Conservation (phyloP, 1,284 basidiomycete species). For the Schizophyllum commune region DNA sequence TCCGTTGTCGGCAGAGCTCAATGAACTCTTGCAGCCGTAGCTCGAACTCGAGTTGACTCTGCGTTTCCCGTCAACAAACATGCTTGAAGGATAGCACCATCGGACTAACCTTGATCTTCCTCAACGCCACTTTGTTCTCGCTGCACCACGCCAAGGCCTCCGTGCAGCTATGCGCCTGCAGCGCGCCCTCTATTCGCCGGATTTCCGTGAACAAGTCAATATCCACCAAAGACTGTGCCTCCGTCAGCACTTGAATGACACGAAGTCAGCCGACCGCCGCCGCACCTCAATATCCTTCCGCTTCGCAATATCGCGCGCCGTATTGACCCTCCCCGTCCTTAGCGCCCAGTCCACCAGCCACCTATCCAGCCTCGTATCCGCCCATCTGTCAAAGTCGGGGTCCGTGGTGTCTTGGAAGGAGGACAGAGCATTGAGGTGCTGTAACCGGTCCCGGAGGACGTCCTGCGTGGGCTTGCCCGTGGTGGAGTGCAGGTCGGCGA, state of each 20-base stretch:
- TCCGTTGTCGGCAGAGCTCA: conserved; percentile 73
- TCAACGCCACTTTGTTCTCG: conserved; percentile 89
- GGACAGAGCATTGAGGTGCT: conserved; percentile 62
- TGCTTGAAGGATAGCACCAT: conserved; percentile 1
- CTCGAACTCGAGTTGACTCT: conserved; percentile 95
- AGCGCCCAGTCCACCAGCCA: conserved; percentile 93
- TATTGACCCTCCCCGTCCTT: conserved; percentile 62
- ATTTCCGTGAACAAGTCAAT: conserved; percentile 91
- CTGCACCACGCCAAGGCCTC: conserved; percentile 94
- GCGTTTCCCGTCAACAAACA: conserved; percentile 6
- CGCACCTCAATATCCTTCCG: conserved; percentile 67
- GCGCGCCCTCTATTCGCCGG: conserved; percentile 73
- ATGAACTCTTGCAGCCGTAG: conserved; percentile 95
- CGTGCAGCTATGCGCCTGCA: conserved; percentile 69
- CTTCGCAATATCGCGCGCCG: conserved; percentile 60
- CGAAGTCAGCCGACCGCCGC: conserved; percentile 6
- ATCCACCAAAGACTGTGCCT: conserved; percentile 70
- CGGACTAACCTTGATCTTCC: conserved; percentile 75
- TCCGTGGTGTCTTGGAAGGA: conserved; percentile 40
- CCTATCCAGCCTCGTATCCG: conserved; percentile 73
- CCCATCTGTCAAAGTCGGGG: conserved; percentile 67
- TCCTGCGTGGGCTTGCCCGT: conserved; percentile 60
- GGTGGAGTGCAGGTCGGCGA: conserved; percentile 61
- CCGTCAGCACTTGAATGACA: conserved; percentile 6
- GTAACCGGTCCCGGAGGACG: conserved; percentile 64